phyloP scores from a whole-genome alignment of 2,329 filamentous ascomycete species.

The Lasiodiplodia hormozganensis region DNA sequence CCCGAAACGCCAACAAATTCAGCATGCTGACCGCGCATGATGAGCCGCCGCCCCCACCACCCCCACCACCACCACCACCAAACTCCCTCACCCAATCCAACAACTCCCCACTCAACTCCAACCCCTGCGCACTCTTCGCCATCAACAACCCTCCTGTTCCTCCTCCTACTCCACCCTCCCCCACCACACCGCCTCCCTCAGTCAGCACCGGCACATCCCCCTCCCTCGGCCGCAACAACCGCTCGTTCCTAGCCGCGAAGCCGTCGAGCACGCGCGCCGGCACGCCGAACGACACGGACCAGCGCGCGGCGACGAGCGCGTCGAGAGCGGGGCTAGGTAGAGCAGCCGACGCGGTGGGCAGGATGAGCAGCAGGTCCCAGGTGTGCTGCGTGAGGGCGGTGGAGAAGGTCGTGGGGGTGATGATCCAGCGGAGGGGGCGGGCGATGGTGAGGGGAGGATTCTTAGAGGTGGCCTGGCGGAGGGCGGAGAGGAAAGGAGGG shows the following conservation, averaged over 20 bases:
- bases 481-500: conserved; percentile 49
- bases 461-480: conserved; percentile 41
- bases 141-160: background rate
- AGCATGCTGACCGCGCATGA: conserved; percentile 65
- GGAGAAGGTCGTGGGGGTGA: conserved; percentile 54
- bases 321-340: conserved; percentile 30
- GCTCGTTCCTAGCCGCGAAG: conserved; percentile 47
- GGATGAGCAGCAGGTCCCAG: conserved; percentile 59
- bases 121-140: conserved; percentile 52
- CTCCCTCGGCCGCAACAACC: conserved; percentile 43
- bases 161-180: too few species aligned
- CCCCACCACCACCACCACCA: background rate
- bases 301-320: conserved; percentile 31
- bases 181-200: too few species aligned
- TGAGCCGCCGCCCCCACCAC: conserved; percentile 30
- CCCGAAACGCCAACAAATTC: conserved; percentile 66
- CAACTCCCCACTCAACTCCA: conserved; percentile 63
- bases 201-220: conserved; percentile 46
- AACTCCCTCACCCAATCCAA: conserved; percentile 57
- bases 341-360: conserved; percentile 39
- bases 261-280: conserved; percentile 50
- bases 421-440: conserved; percentile 57
- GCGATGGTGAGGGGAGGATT: conserved; percentile 52
- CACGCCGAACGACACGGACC: conserved; percentile 51
- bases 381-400: conserved; percentile 38